A percentile compares a stretch with the other conserved stretches of the same genome.
These are phyloP conservation scores for Cudoniella acicularis DNA, from an alignment of 495 filamentous ascomycete species.

Conservation along the genomic window DNA sequence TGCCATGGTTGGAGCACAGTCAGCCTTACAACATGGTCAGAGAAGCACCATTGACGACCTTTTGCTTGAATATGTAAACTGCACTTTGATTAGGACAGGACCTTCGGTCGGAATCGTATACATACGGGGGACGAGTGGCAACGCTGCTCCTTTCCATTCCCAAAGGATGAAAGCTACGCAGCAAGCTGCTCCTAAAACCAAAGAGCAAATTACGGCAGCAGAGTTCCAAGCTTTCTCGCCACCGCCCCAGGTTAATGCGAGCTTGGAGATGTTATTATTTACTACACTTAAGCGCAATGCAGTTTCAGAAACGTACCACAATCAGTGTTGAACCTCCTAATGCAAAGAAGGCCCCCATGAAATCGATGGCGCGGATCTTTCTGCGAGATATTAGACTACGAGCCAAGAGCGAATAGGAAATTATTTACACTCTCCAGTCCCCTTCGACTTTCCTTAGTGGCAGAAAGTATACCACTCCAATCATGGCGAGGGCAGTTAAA, in stretches of 20 bases:
- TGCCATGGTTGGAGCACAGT: not conserved
- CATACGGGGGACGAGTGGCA: constrained; percentile 34
- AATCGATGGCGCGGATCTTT: constrained; percentile 1
- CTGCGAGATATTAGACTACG: not conserved
- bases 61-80: constrained; percentile 47
- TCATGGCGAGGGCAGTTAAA: constrained; percentile 39
- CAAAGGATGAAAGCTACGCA: constrained; percentile 45
- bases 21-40: constrained; percentile 42
- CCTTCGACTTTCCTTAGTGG: constrained; percentile 46
- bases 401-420: not conserved
- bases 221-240: constrained; percentile 48
- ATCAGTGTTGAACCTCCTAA: constrained; percentile 36
- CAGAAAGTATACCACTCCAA: constrained; percentile 48
- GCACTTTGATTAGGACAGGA: constrained; percentile 25
- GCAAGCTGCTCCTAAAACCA: constrained; percentile 41
- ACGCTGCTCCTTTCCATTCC: constrained; percentile 38
- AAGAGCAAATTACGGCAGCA: constrained; percentile 42
- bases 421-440: constrained; percentile 40
- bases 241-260: constrained; percentile 49
- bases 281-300: constrained; percentile 14
- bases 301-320: constrained; percentile 29
- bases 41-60: constrained; percentile 49
- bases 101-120: not conserved
- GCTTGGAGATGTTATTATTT: constrained; percentile 26
- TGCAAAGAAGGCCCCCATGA: constrained; percentile 33